Percentiles rank a stretch among this genome's conserved stretches.
Conservation (phyloP, 2,329 filamentous ascomycete genomes). For the Hypoxylon sp. region DNA sequence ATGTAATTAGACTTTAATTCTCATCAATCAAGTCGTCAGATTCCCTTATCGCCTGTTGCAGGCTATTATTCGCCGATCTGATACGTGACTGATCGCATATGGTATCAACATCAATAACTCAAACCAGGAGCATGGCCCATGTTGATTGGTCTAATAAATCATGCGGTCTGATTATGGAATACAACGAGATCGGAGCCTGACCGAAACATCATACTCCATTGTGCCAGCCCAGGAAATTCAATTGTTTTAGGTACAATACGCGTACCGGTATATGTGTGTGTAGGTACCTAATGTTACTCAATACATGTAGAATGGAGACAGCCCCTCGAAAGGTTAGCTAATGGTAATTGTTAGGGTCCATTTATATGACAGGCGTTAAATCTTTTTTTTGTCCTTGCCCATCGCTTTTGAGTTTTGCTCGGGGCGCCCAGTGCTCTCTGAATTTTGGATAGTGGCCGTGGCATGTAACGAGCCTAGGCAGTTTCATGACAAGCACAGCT, state of each 20-base stretch:
- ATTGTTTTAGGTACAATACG: constrained; percentile 6
- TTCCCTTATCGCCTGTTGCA: constrained; percentile 44
- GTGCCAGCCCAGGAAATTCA: constrained; percentile 11
- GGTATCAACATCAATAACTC: constrained; percentile 35
- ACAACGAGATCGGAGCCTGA: constrained; percentile 45
- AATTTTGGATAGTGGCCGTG: constrained; percentile 19
- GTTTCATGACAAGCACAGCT: constrained; percentile 34
- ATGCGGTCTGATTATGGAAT: constrained; percentile 44
- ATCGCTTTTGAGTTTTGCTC: constrained; percentile 21
- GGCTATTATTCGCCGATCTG: constrained; percentile 41
- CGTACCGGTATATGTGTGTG: background rate
- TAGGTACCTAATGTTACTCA: constrained; percentile 21
- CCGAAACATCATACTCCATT: constrained; percentile 33
- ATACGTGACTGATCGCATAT: constrained; percentile 44
- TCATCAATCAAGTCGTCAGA: constrained; percentile 29
- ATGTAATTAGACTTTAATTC: constrained; percentile 28
- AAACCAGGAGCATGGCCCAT: constrained; percentile 31
- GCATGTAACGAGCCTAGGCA: constrained; percentile 25
- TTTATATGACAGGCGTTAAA: constrained; percentile 41
- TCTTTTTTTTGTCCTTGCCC: constrained; percentile 19
- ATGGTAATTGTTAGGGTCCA: constrained; percentile 40
- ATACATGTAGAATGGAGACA: constrained; percentile 30
- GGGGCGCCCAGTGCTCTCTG: constrained; percentile 25
- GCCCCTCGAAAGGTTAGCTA: constrained; percentile 37
- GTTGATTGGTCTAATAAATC: constrained; percentile 38